Percentiles rank a stretch among this genome's conserved stretches.
Evolutionary conservation across 2,329 filamentous ascomycete genomes (phyloP).

Genomic region (Fusarium sp.): DNA sequence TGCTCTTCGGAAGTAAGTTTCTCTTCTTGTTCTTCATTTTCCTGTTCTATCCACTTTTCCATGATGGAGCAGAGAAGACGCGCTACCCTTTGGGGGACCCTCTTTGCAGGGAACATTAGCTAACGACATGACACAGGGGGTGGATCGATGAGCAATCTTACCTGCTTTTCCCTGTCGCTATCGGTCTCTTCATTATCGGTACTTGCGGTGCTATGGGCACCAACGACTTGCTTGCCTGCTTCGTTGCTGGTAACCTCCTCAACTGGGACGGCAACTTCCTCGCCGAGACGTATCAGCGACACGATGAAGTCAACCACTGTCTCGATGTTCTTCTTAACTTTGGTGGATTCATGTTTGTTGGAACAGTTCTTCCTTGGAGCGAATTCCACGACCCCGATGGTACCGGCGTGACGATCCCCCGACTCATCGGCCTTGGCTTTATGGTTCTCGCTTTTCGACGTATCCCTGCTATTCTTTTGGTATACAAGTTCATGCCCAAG

Average conservation of each 20-base stretch:
- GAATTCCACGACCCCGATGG: slow-evolving; percentile 64
- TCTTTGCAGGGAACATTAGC: not conserved
- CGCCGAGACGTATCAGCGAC: slow-evolving; percentile 64
- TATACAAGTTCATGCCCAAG: slow-evolving; percentile 67
- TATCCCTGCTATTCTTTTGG: slow-evolving; percentile 65
- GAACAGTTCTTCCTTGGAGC: slow-evolving; percentile 66
- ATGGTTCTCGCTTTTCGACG: slow-evolving; percentile 66
- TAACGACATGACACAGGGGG: slow-evolving; percentile 31
- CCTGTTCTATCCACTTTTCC: no score
- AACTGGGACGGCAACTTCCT: slow-evolving; percentile 74
- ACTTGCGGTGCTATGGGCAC: slow-evolving; percentile 68
- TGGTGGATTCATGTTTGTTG: slow-evolving; percentile 70
- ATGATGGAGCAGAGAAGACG: no score
- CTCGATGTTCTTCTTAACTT: slow-evolving; percentile 71
- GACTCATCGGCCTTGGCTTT: slow-evolving; percentile 64
- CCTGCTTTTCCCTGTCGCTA: slow-evolving; percentile 62
- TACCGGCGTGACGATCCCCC: slow-evolving; percentile 64
- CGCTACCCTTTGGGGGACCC: not conserved
- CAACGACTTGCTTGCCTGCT: slow-evolving; percentile 71
- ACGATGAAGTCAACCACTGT: slow-evolving; percentile 70
- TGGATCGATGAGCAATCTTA: slow-evolving; percentile 69
- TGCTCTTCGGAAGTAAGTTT: slow-evolving; percentile 51
- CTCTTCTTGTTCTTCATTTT: not conserved
- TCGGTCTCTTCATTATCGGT: slow-evolving; percentile 68
- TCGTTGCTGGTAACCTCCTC: slow-evolving; percentile 68